phyloP scores from a whole-genome alignment of 2,329 filamentous ascomycete species.

The Apiospora sp. region DNA sequence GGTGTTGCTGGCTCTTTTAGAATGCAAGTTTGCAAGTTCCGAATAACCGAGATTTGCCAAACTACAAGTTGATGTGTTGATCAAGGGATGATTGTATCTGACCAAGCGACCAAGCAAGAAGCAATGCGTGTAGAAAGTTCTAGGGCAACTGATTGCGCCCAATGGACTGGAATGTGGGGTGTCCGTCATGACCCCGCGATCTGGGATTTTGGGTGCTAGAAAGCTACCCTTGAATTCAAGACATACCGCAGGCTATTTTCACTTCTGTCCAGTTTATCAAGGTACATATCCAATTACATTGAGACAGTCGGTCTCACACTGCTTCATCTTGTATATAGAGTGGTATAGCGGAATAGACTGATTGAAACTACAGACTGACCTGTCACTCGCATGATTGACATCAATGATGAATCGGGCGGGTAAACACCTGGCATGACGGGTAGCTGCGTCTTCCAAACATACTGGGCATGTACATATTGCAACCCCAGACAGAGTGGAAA shows the following conservation, averaged over 20 bases:
- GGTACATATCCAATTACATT: background rate
- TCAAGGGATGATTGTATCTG: background rate
- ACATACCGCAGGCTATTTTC: background rate
- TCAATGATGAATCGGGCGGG: background rate
- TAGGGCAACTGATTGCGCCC: slow-evolving; percentile 15
- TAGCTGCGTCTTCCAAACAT: background rate
- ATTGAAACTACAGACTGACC: background rate
- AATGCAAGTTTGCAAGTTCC: background rate
- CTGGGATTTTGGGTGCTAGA: slow-evolving; percentile 8
- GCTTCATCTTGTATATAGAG: background rate
- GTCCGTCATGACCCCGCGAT: slow-evolving; percentile 19
- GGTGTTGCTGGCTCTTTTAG: background rate
- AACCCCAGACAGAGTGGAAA: background rate
- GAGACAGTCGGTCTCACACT: background rate
- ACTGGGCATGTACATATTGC: background rate
- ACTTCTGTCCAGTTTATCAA: background rate
- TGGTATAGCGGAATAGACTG: background rate
- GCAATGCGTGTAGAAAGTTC: slow-evolving; percentile 13
- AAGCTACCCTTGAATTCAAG: background rate
- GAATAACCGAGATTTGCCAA: background rate
- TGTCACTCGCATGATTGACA: background rate
- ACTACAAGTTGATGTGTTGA: background rate
- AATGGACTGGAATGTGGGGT: slow-evolving; percentile 17
- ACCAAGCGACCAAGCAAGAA: background rate
- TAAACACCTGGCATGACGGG: background rate